Evolutionary conservation across 2,329 filamentous ascomycete species (phyloP), one percentile per base, ranked within the genome.

Genomic region (Apiospora malaysiana): DNA sequence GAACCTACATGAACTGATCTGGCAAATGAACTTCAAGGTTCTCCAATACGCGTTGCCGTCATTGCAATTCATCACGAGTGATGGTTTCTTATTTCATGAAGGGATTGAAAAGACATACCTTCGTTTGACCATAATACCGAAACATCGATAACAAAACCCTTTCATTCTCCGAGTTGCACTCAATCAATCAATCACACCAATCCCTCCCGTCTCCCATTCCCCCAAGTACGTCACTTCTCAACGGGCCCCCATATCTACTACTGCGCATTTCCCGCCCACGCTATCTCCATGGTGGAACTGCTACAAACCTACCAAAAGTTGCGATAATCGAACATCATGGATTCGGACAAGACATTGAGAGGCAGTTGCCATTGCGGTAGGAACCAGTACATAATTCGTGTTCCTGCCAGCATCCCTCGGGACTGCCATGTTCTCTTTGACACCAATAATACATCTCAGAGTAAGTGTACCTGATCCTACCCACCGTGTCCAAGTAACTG

Each of bases 301-400:
- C 56, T 21, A n/a, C 56, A 63, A 37, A 37, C 32, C n/a, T 40
- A n/a, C 51, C 12, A 10, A 32, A 32, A 32, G 56, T 32, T 23
- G 32, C 56, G 27, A 63, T 40, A 63, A 32, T 63, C 56, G 4
- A 63, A 25, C 59, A 82, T 74, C 70, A 89, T 88, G 87, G 85
- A 79, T 77, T 79, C 81, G 68, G 78, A 82, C 71, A 83, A 88
- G 72, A 86, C 87, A 49, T 87, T 97, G 71, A 90, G 88, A 74
- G 94, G 94, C 77, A 89, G 91, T 74, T 97, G 95, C 84, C 91
- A 92, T 69, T 98, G 95, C 81, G 94, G 94, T 71, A 90, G 95
- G 72, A 97, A 96, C 78, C 88, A 91, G 78, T 97, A 97, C 82
- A 86, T 90, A 71, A 90, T 97, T 75, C 83, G 89, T 65, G 86